Percentiles rank a stretch among this genome's conserved stretches.
phyloP scores from a whole-genome alignment of 192 early-diverging fungal species.

The Helicostylum pulchrum region DNA sequence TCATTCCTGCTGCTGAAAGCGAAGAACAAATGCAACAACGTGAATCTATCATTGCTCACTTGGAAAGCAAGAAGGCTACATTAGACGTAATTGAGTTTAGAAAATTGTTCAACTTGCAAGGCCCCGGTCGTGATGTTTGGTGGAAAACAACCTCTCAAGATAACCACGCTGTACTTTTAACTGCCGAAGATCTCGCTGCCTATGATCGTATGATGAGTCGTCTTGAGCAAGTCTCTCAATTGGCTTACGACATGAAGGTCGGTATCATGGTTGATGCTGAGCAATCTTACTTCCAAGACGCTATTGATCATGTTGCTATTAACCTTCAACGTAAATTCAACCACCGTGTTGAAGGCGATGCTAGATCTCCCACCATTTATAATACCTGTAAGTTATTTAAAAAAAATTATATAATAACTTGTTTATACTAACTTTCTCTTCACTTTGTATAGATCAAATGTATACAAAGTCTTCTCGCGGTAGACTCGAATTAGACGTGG shows the following conservation, averaged over 20 bases:
- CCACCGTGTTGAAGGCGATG: slow-evolving; percentile 17
- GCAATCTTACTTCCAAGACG: slow-evolving; percentile 89
- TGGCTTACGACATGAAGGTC: slow-evolving; percentile 62
- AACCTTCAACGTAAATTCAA: slow-evolving; percentile 74
- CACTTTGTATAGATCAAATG: slow-evolving; percentile 67
- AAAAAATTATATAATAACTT: too few relatives aligned
- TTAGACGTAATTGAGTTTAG: slow-evolving; percentile 25
- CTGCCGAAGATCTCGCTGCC: slow-evolving; percentile 63
- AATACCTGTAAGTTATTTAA: slow-evolving; percentile 89
- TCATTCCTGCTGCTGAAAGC: slow-evolving; percentile 1
- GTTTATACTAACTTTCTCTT: not conserved
- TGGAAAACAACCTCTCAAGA: slow-evolving; percentile 13
- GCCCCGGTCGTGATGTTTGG: slow-evolving; percentile 21
- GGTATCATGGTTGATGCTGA: slow-evolving; percentile 91
- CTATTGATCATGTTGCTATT: slow-evolving; percentile 82
- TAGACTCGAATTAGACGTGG: slow-evolving; percentile 66
- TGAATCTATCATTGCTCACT: slow-evolving; percentile 2
- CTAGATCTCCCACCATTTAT: slow-evolving; percentile 65
- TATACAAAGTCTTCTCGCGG: slow-evolving; percentile 70
- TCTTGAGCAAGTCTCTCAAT: slow-evolving; percentile 61
- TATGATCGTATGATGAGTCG: slow-evolving; percentile 65
- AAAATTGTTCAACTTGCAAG: slow-evolving; percentile 19
- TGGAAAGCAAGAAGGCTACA: slow-evolving; percentile 2
- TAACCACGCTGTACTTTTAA: slow-evolving; percentile 13
- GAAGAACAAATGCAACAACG: slow-evolving; percentile 7